Conservation (phyloP, 192 early-diverging fungal species). For the Entrophospora sp. region DNA sequence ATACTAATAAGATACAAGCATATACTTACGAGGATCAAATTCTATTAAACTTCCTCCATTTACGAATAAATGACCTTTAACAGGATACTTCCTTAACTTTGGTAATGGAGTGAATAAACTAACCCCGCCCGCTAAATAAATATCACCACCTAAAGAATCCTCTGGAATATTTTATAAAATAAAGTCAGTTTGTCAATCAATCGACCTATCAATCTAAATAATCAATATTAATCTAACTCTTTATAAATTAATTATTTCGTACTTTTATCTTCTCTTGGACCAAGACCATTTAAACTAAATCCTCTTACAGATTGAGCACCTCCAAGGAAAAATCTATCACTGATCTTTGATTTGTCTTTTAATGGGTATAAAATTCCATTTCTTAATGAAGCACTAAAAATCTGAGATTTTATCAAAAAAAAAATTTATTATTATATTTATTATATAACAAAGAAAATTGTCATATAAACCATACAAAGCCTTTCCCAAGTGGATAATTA, state of each 20-base stretch:
- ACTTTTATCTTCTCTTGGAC: constrained; percentile 76
- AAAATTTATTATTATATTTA: neutral
- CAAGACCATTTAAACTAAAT: constrained; percentile 80
- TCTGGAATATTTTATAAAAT: constrained; percentile 21
- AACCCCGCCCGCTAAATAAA: constrained; percentile 68
- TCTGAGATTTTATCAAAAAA: constrained; percentile 22
- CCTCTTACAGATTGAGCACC: constrained; percentile 82
- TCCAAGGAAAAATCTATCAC: constrained; percentile 85
- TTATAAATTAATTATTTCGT: neutral
- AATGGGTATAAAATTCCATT: constrained; percentile 62
- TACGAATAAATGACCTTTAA: constrained; percentile 78
- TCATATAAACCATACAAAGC: constrained; percentile 39
- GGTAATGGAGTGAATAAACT: constrained; percentile 81
- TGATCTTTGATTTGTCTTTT: constrained; percentile 47
- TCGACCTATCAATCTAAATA: neutral
- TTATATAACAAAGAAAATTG: neutral
- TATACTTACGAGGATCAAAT: constrained; percentile 36
- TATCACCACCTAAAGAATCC: constrained; percentile 85
- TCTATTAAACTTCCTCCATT: constrained; percentile 74
- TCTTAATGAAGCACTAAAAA: constrained; percentile 31
- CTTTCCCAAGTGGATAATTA: constrained; percentile 40
- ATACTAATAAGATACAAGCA: too few relatives aligned
- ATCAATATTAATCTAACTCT: neutral
- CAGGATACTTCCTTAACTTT: constrained; percentile 44
- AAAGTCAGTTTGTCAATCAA: neutral